A percentile compares a stretch with the other conserved stretches of the same genome.
Evolutionary conservation across 148 eudicot species (phyloP).

Genomic region (Cornus suecica): DNA sequence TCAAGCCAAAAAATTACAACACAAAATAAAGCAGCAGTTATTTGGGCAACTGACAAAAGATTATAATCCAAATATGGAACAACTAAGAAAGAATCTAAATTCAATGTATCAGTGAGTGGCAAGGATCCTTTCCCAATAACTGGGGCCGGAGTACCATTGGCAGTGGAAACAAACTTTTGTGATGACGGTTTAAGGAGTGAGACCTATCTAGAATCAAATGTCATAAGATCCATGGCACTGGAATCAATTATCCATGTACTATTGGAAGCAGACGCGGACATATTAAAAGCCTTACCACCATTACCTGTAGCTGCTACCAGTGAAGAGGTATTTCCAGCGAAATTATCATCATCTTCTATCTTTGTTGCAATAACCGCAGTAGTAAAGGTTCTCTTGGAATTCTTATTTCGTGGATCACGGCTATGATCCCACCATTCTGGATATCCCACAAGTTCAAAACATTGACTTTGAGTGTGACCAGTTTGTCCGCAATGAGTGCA

Average conservation of each 20-base stretch:
- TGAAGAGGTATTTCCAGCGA: background rate
- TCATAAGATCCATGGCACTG: background rate
- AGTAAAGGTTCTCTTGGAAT: background rate
- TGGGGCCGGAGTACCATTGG: too few species aligned
- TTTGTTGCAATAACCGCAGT: background rate
- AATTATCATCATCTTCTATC: background rate
- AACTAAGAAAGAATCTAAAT: background rate
- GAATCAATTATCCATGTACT: slow-evolving; percentile 1
- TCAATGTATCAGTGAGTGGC: background rate
- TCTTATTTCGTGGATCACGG: background rate
- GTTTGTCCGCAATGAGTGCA: background rate
- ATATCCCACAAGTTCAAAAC: background rate
- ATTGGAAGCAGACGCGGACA: background rate
- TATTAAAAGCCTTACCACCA: background rate
- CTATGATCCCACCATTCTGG: too few species aligned
- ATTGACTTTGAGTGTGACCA: background rate
- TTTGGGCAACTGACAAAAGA: background rate
- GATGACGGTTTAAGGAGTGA: too few species aligned
- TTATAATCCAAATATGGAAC: background rate
- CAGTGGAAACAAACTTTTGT: too few species aligned
- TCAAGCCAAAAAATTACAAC: slow-evolving; percentile 9
- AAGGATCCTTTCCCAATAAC: too few species aligned
- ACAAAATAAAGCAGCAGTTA: background rate
- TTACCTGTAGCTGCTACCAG: background rate
- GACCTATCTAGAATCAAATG: too few species aligned